A percentile compares a stretch with the other conserved stretches of the same genome.
These are phyloP conservation scores for Colletotrichum chlorophyti DNA, from an alignment of 2,329 filamentous ascomycete species.

Conservation along the genomic window DNA sequence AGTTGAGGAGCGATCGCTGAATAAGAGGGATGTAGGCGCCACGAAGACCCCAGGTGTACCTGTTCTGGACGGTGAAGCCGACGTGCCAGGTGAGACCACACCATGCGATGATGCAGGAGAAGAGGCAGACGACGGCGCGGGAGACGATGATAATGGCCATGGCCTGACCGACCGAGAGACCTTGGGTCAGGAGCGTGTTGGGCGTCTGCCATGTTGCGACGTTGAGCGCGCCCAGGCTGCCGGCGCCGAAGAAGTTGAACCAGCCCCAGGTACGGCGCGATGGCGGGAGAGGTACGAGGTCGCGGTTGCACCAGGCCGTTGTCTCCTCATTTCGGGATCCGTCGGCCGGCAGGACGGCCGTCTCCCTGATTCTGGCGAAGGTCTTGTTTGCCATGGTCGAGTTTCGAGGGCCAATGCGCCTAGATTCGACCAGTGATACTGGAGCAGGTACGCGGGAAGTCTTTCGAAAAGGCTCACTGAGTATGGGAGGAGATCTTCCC, in stretches of 20 bases:
- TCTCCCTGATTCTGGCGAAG: slow-evolving; percentile 37
- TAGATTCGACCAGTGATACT: too few relatives aligned
- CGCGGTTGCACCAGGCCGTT: slow-evolving; percentile 55
- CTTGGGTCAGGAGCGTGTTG: slow-evolving; percentile 53
- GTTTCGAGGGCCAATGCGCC: too few relatives aligned
- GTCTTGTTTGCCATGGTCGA: background rate
- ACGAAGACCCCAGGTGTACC: slow-evolving; percentile 56
- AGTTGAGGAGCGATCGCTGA: slow-evolving; percentile 55
- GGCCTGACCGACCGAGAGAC: slow-evolving; percentile 53
- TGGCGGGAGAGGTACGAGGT: slow-evolving; percentile 44
- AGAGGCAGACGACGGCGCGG: slow-evolving; percentile 47
- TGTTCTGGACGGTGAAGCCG: slow-evolving; percentile 56
- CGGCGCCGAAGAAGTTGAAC: slow-evolving; percentile 51
- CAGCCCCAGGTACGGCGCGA: slow-evolving; percentile 55
- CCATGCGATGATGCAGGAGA: slow-evolving; percentile 53
- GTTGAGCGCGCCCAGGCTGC: slow-evolving; percentile 46
- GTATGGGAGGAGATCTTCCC: too few relatives aligned
- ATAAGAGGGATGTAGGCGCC: slow-evolving; percentile 55
- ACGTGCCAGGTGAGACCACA: slow-evolving; percentile 57
- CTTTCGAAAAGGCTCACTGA: too few relatives aligned
- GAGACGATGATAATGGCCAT: slow-evolving; percentile 55
- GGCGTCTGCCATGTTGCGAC: slow-evolving; percentile 54
- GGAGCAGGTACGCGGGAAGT: too few relatives aligned
- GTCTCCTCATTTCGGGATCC: slow-evolving; percentile 50
- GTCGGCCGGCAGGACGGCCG: slow-evolving; percentile 44